A percentile compares a stretch with the other conserved stretches of the same genome.
phyloP scores from a whole-genome alignment of 805 yeast species.

The Candida ulmi region DNA sequence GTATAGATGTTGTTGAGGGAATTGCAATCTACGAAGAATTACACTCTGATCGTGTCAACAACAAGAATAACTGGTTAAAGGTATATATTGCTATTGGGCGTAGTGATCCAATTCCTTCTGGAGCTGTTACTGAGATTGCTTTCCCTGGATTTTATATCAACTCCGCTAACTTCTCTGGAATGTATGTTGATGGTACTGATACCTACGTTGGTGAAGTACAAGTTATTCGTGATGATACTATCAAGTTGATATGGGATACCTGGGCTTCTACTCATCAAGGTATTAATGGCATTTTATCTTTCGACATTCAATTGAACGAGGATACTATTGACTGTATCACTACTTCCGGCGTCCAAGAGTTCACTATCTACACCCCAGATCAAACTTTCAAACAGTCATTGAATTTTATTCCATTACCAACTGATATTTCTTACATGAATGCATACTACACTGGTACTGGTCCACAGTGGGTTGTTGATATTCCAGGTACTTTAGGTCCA shows the following conservation, averaged over 20 bases:
- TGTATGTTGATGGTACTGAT: not conserved
- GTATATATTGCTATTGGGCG: slow-evolving; percentile 1
- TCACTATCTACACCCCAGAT: slow-evolving; percentile 4
- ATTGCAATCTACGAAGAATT: slow-evolving; percentile 1
- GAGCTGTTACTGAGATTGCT: slow-evolving; percentile 3
- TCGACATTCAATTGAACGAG: slow-evolving; percentile 2
- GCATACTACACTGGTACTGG: not conserved
- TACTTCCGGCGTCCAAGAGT: not conserved
- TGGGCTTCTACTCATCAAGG: slow-evolving; percentile 3
- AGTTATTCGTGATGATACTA: not conserved
- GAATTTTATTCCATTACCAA: slow-evolving; percentile 4
- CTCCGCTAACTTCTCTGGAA: not conserved
- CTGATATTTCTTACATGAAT: slow-evolving; percentile 4
- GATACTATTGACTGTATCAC: not conserved
- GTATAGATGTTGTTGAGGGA: slow-evolving; percentile 1
- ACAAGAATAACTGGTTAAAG: slow-evolving; percentile 4
- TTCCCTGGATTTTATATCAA: slow-evolving; percentile 4
- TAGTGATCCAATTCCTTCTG: slow-evolving; percentile 3
- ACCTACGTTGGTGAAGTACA: not conserved
- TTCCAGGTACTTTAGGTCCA: slow-evolving; percentile 8
- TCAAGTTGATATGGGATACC: slow-evolving; percentile 2
- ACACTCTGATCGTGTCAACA: too few relatives aligned
- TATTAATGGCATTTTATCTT: slow-evolving; percentile 1
- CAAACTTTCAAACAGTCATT: not conserved
- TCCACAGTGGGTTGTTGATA: slow-evolving; percentile 6